phyloP scores from a whole-genome alignment of 2,329 filamentous ascomycete genomes.

The Penicillium sp. region DNA sequence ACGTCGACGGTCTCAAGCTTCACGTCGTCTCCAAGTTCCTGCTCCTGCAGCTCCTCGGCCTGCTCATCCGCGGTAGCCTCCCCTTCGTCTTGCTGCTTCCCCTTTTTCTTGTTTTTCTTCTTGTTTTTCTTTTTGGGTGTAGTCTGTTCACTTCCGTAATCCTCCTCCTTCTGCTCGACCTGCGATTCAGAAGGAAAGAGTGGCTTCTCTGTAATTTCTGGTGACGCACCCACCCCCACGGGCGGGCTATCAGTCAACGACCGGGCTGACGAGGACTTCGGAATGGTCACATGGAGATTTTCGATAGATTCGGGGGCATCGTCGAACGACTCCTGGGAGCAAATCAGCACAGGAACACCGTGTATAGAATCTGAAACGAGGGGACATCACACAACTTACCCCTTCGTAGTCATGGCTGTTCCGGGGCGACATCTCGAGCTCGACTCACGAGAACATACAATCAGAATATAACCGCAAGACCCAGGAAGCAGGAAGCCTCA shows the following conservation, averaged over 20 bases:
- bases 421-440: conserved; percentile 35
- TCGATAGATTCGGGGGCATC: conserved; percentile 63
- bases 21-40: conserved; percentile 25
- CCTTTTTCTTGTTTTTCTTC: conserved; percentile 14
- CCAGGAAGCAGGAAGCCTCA: conserved; percentile 6
- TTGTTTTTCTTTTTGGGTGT: conserved; percentile 14
- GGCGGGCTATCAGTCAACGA: conserved; percentile 57
- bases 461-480: conserved; percentile 18
- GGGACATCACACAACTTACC: conserved; percentile 30
- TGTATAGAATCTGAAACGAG: conserved; percentile 7
- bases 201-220: conserved; percentile 35
- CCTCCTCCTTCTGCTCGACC: conserved; percentile 23
- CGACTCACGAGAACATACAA: conserved; percentile 12
- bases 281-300: conserved; percentile 32
- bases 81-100: conserved; percentile 14
- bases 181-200: conserved; percentile 29
- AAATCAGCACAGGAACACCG: conserved; percentile 2
- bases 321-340: conserved; percentile 73
- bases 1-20: conserved; percentile 4
- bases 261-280: conserved; percentile 54
- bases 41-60: conserved; percentile 22
- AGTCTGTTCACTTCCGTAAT: conserved; percentile 2
- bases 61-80: conserved; percentile 14
- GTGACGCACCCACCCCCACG: conserved; percentile 39
- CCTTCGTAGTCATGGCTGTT: conserved; percentile 46